phyloP scores from a whole-genome alignment of 2,329 filamentous ascomycete genomes.

The Colletotrichum theobromicola region DNA sequence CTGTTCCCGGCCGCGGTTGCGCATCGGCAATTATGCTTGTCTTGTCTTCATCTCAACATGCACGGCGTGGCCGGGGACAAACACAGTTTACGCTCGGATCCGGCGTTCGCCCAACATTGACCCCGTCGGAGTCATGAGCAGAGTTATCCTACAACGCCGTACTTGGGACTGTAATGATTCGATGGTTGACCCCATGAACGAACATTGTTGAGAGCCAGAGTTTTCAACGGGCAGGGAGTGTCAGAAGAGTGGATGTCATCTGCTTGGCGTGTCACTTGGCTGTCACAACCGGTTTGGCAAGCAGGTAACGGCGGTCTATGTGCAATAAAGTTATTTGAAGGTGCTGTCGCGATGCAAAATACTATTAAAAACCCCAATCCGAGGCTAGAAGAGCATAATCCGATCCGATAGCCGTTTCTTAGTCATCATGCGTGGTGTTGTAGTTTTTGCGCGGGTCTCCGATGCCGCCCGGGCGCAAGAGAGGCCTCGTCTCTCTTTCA shows the following conservation, averaged over 20 bases:
- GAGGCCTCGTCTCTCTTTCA: conserved; percentile 53
- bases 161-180: background rate
- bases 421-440: conserved; percentile 28
- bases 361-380: background rate
- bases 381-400: background rate
- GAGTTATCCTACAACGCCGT: background rate
- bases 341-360: background rate
- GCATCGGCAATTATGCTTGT: background rate
- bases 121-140: background rate
- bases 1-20: background rate
- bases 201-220: background rate
- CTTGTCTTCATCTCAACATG: background rate
- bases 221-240: background rate
- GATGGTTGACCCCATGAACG: background rate
- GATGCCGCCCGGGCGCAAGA: conserved; percentile 55
- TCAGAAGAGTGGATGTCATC: background rate
- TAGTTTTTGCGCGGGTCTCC: conserved; percentile 50
- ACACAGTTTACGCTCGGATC: background rate
- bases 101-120: background rate
- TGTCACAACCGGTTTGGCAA: background rate
- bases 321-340: background rate
- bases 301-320: background rate
- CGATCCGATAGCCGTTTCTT: background rate
- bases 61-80: background rate
- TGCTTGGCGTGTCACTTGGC: background rate